A percentile compares a stretch with the other conserved stretches of the same genome.
Conservation (phyloP, 495 filamentous ascomycete species). For the Aspergillus wentii region DNA sequence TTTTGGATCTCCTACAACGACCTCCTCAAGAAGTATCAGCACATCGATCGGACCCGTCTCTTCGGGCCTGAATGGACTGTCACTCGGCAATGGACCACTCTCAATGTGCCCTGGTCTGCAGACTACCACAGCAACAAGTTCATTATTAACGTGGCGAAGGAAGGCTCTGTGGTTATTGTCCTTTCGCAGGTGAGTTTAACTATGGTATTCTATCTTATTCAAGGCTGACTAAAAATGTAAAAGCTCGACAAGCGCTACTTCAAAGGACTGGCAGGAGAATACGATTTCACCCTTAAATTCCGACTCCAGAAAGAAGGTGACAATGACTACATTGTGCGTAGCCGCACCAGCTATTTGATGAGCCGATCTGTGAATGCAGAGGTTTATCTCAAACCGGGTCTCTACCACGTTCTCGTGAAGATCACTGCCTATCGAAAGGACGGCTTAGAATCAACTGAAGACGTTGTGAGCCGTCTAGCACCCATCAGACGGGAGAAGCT, state of each 20-base stretch:
- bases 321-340: slow-evolving; percentile 81
- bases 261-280: slow-evolving; percentile 76
- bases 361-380: slow-evolving; percentile 77
- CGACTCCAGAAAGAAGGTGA: slow-evolving; percentile 76
- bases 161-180: slow-evolving; percentile 70
- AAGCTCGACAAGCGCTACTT: slow-evolving; percentile 82
- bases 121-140: slow-evolving; percentile 87
- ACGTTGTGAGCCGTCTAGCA: slow-evolving; percentile 61
- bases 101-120: slow-evolving; percentile 79
- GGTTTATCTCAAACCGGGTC: slow-evolving; percentile 74
- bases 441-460: slow-evolving; percentile 53
- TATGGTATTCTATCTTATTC: not conserved
- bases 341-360: slow-evolving; percentile 64
- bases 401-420: slow-evolving; percentile 75
- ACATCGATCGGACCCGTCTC: slow-evolving; percentile 82
- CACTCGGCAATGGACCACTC: slow-evolving; percentile 76
- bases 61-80: slow-evolving; percentile 82
- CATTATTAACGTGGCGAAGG: slow-evolving; percentile 58
- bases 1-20: slow-evolving; percentile 78
- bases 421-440: slow-evolving; percentile 61
- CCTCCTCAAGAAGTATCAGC: slow-evolving; percentile 74
- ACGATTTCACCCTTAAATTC: slow-evolving; percentile 72
- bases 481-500: slow-evolving; percentile 70
- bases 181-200: slow-evolving; percentile 55
- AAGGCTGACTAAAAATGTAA: no score